Base-by-base conservation (phyloP, 1,139 yeast genomes). In the Taphrina wiesneri region DNA sequence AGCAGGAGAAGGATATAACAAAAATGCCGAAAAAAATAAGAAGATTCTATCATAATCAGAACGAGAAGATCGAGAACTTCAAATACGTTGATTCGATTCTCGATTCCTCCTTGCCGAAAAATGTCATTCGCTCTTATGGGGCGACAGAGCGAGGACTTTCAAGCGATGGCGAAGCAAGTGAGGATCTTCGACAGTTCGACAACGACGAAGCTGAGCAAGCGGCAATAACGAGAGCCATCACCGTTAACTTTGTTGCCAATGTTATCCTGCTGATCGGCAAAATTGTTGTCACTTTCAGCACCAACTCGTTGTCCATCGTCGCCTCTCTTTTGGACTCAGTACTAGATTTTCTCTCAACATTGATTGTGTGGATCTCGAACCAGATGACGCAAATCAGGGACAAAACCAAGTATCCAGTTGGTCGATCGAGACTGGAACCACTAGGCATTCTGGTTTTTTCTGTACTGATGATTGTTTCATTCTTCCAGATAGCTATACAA, bases 281-380 rank as follows among this genome's bases (percentile, higher is more conserved):
- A 71, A 70, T 81, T 2, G 77, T 81, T 11, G 91, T 87, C n/a
- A 84, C 87, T 0, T 71, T 85, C 19, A 76, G 85, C 71, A 86
- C 93, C 1, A 82, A 80, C 72, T 88, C 95, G 9, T 82, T 88
- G 71, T 87, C 95, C 3, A 84, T 88, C 62, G 79, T 88, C 61
- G 96, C 96, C 0, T 87, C 95, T 0, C 81, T 88, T 70, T 87
- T 88, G 47, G 95, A 88, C 76, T 87, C 93, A 1, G 79, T 85
- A 0, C 80, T 88, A 69, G 96, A 88, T 73, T 86, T 88, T 67
- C 76, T 88, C 67, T 87, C 93, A 4, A 88, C 95, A 0, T 79
- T 87, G 69, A 88, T 88, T 70, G 88, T 88, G 56, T 88, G 81
- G 77, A 75, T 84, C 47, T 84, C 90, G 63, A 66, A 71, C 1